phyloP scores from a whole-genome alignment of 352 stramenopile genomes.

The Globisporangium yorkense region DNA sequence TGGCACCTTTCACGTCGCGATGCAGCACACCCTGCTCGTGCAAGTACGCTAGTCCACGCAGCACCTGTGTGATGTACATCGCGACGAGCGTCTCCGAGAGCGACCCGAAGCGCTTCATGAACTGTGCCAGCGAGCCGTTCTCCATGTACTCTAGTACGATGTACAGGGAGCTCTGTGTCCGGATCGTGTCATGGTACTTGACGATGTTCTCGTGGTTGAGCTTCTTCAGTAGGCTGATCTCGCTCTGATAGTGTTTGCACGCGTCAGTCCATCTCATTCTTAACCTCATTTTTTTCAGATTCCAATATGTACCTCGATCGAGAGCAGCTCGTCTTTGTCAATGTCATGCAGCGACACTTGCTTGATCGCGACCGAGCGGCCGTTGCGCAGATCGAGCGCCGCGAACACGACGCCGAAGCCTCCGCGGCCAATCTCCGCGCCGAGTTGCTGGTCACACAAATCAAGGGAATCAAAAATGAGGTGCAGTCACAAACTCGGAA shows the following conservation, averaged over 20 bases:
- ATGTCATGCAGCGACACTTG: conserved; percentile 81
- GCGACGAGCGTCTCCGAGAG: conserved; percentile 88
- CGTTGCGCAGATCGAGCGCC: conserved; percentile 81
- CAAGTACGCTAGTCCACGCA: conserved; percentile 86
- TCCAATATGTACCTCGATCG: conserved; percentile 51
- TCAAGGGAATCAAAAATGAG: background rate
- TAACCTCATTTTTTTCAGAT: background rate
- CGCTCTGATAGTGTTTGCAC: conserved; percentile 27
- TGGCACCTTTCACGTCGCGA: conserved; percentile 91
- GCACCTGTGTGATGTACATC: conserved; percentile 92
- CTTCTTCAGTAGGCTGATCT: conserved; percentile 91
- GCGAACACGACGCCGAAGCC: conserved; percentile 89
- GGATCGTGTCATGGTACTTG: conserved; percentile 94
- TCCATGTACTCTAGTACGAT: conserved; percentile 94
- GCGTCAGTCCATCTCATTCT: background rate
- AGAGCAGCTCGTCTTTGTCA: conserved; percentile 76
- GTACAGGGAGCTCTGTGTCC: conserved; percentile 73
- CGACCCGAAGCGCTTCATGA: conserved; percentile 92
- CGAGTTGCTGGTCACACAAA: conserved; percentile 65
- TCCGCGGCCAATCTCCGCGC: conserved; percentile 87
- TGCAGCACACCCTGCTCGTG: conserved; percentile 91
- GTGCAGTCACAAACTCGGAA: background rate
- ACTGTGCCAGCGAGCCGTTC: conserved; percentile 89
- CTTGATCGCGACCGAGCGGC: conserved; percentile 82
- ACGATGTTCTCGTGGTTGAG: conserved; percentile 95